These are phyloP conservation scores for Penicillium hordei DNA, from an alignment of 2,329 filamentous ascomycete species.

Conservation along the genomic window DNA sequence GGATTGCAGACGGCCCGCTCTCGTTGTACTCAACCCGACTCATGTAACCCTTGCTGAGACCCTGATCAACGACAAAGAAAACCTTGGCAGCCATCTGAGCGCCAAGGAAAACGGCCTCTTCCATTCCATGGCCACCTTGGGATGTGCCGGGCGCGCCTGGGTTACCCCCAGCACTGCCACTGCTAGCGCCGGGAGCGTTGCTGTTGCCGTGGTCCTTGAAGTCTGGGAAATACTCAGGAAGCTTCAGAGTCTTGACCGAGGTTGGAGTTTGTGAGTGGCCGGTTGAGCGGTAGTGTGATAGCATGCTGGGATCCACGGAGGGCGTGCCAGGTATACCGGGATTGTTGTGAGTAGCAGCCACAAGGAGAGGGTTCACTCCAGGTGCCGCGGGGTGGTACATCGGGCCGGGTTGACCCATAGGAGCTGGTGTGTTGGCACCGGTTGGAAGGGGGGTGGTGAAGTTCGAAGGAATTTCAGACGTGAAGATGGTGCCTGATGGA, in stretches of 20 bases:
- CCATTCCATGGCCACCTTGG: slow-evolving; percentile 52
- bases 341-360: slow-evolving; percentile 71
- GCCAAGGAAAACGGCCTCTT: slow-evolving; percentile 83
- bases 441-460: slow-evolving; percentile 88
- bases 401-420: slow-evolving; percentile 46
- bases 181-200: slow-evolving; percentile 35
- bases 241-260: slow-evolving; percentile 72
- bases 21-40: slow-evolving; percentile 68
- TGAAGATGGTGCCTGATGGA: slow-evolving; percentile 94
- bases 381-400: slow-evolving; percentile 58
- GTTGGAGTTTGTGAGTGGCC: slow-evolving; percentile 75
- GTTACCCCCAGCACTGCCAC: slow-evolving; percentile 33
- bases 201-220: slow-evolving; percentile 70
- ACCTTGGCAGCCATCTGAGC: slow-evolving; percentile 82
- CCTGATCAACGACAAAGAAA: slow-evolving; percentile 67
- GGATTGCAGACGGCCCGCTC: slow-evolving; percentile 62
- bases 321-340: slow-evolving; percentile 41
- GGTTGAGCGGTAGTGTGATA: slow-evolving; percentile 55
- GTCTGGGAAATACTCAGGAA: slow-evolving; percentile 84
- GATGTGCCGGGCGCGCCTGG: slow-evolving; percentile 37
- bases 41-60: slow-evolving; percentile 67
- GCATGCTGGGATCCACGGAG: slow-evolving; percentile 34
- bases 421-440: slow-evolving; percentile 76
- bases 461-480: slow-evolving; percentile 91
- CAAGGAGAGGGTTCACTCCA: slow-evolving; percentile 83